phyloP scores from a whole-genome alignment of 179 eudicot species.

The Beta macrorhiza region DNA sequence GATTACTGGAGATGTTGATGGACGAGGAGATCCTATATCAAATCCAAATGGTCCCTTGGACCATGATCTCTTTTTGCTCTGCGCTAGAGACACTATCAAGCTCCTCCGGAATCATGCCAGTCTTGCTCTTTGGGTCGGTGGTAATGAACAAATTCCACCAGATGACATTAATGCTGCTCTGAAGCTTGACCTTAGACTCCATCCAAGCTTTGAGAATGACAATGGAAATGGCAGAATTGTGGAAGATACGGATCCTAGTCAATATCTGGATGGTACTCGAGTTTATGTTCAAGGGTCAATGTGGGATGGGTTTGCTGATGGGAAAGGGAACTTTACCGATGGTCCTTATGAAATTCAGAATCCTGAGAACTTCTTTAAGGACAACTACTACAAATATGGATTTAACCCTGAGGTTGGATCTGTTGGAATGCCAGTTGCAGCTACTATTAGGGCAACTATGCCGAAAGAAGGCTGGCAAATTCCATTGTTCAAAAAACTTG shows the following conservation, averaged over 20 bases:
- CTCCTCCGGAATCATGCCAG: conserved; percentile 94
- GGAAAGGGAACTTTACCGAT: conserved; percentile 72
- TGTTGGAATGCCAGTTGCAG: conserved; percentile 97
- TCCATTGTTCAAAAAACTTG: conserved; percentile 59
- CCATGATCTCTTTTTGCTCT: conserved; percentile 81
- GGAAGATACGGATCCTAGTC: conserved; percentile 71
- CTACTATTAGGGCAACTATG: conserved; percentile 92
- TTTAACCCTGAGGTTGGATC: conserved; percentile 98
- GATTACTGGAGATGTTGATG: conserved; percentile 96
- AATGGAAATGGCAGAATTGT: conserved; percentile 18
- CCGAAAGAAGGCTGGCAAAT: conserved; percentile 88
- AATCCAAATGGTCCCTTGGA: conserved; percentile 95
- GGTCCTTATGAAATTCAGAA: conserved; percentile 97
- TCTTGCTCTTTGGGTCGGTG: conserved; percentile 99
- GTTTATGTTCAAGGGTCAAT: conserved; percentile 85
- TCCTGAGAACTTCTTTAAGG: conserved; percentile 87
- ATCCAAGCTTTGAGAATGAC: conserved; percentile 53
- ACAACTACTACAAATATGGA: conserved; percentile 69
- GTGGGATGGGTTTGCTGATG: conserved; percentile 99
- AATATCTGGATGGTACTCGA: conserved; percentile 89
- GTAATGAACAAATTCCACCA: conserved; percentile 96
- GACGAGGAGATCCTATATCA: conserved; percentile 88
- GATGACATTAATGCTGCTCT: conserved; percentile 75
- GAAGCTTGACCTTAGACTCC: conserved; percentile 62
- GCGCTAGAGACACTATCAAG: conserved; percentile 93